Evolutionary conservation across 371 early-diverging fungal genomes (phyloP), one percentile per base, ranked within the genome.

Genomic region (Lichtheimia hyalospora): DNA sequence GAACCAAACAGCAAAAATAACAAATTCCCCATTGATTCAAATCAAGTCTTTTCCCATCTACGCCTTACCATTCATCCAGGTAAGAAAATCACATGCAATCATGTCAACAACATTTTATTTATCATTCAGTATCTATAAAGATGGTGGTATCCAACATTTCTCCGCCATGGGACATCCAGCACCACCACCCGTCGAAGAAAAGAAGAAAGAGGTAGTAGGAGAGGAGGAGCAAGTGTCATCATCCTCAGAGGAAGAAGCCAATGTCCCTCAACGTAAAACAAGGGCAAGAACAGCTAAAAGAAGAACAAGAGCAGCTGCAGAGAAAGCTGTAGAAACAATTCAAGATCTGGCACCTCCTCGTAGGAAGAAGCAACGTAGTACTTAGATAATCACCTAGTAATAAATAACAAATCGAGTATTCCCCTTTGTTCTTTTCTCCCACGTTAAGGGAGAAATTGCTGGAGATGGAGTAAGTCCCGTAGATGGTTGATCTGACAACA

Each of bases 91-190:
- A 34, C 34, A 34, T 8, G 8, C 34, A 28, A 28, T 34, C 6
- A 8, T 34, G 34, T 6, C 10, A 8, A 8, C n/a, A n/a, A n/a
- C n/a, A n/a, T n/a, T 34, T 6, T 34, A 8, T 10, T 8, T 10
- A 34, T 34, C 8, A 8, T 1, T 10, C 6, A 8, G 34, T 34
- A 28, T 28, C 3, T 25, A 25, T n/a, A 15, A 43, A 52, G 74
- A 74, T 52, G 74, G 74, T 5, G 71, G 71, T 23, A 56, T 74
- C 13, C 74, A 74, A 39, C 71, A 74, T 49, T 56, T 74, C 20
- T 56, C 58, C 46, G 65, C 49, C 1, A 20, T 62, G 16, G 67
- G 67, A 3, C 15, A n/a, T 25, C 59, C 67, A 10, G 34, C 34
- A 34, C 34, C 34, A 34, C 6, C 6, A 14, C 43, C 42, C 6